A percentile compares a stretch with the other conserved stretches of the same genome.
Evolutionary conservation across 305 asterid genomes (phyloP).

Genomic region (Fraxinus platypoda): DNA sequence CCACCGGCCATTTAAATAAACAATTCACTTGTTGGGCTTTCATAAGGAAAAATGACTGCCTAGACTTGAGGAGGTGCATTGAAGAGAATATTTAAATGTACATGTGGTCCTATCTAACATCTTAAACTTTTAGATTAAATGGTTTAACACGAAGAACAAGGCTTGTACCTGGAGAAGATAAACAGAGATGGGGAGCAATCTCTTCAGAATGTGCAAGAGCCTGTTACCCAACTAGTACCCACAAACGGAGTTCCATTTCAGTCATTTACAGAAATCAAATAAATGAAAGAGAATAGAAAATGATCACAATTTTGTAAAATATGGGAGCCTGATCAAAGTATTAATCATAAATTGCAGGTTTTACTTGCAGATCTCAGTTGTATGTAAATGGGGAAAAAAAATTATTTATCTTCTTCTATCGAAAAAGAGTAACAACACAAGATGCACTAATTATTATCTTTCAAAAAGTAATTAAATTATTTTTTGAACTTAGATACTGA

Average conservation of each 20-base stretch:
- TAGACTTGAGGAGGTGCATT: background rate
- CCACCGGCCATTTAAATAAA: background rate
- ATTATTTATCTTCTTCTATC: background rate
- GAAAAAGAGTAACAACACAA: background rate
- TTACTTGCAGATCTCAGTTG: background rate
- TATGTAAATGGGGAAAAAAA: background rate
- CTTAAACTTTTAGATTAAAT: background rate
- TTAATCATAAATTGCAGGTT: background rate
- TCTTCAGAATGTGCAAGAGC: conserved; percentile 83
- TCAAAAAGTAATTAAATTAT: background rate
- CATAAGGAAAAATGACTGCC: background rate
- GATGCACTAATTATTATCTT: background rate
- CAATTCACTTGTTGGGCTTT: background rate
- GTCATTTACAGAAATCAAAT: conserved; percentile 4
- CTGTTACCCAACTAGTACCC: conserved; percentile 75
- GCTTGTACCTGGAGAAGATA: conserved; percentile 84
- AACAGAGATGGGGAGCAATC: conserved; percentile 92
- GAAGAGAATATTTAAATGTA: background rate
- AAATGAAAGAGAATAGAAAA: background rate
- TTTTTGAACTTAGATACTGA: background rate
- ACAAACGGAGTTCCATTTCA: conserved; percentile 17
- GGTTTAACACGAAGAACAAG: background rate
- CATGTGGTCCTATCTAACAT: background rate
- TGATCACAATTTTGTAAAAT: conserved; percentile 14
- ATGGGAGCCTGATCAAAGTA: conserved; percentile 3